phyloP scores from a whole-genome alignment of 306 rosid genomes.

The Datisca glomerata region DNA sequence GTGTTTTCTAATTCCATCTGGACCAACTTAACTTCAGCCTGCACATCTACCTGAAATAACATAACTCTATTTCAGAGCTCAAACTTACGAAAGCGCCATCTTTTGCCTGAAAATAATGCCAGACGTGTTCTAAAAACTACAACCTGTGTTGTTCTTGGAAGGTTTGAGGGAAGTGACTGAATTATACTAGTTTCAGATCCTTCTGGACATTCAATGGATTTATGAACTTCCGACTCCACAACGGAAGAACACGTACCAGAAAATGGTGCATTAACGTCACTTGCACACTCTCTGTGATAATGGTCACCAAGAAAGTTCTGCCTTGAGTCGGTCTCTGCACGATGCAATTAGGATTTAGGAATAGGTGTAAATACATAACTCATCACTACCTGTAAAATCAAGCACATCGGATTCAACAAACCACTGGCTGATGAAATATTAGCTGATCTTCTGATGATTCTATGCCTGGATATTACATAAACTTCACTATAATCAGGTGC shows the following conservation, averaged over 20 bases:
- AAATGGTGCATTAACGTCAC: constrained; percentile 20
- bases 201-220: constrained; percentile 23
- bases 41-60: constrained; percentile 34
- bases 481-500: constrained; percentile 49
- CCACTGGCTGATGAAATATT: constrained; percentile 31
- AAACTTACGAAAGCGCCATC: constrained; percentile 1
- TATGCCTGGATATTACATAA: constrained; percentile 43
- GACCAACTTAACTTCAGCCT: constrained; percentile 44
- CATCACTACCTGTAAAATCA: constrained; percentile 5
- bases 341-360: constrained; percentile 8
- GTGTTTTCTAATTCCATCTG: constrained; percentile 69
- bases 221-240: constrained; percentile 15
- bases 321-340: constrained; percentile 25
- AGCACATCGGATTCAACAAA: constrained; percentile 30
- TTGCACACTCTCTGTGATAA: constrained; percentile 17
- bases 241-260: constrained; percentile 23
- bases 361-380: constrained; percentile 8
- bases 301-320: constrained; percentile 18
- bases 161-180: too few species aligned
- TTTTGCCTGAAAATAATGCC: neutral
- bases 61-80: constrained; percentile 12
- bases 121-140: too few species aligned
- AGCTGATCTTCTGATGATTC: constrained; percentile 41
- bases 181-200: too few species aligned
- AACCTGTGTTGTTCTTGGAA: too few species aligned